Evolutionary conservation across 148 eudicot genomes (phyloP), one percentile per base, ranked within the genome.

Genomic region (Cornus controversa): DNA sequence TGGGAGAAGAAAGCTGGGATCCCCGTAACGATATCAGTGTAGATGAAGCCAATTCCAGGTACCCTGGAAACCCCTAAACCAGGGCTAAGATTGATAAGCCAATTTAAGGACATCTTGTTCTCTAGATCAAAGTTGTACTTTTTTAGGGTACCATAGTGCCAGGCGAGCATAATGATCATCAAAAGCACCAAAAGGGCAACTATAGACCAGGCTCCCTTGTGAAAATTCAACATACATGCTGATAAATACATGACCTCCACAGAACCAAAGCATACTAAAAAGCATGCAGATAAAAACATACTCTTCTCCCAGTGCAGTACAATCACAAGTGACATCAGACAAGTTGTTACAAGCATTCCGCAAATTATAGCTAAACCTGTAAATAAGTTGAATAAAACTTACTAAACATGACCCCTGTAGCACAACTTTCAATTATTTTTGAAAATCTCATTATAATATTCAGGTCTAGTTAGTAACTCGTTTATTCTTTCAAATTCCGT

Each of bases 1-100:
- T 85, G 90, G 65, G 90, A 74, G 77, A 87, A 87, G 79, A 85
- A 85, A 74, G 88, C 88, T 4, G 90, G 90, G 66, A 87, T 85
- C 77, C 90, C 90, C 3, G 77, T 75, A 0, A 77, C 81, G 16
- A 87, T 64, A 54, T 87, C 86, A 0, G 86, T 85, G 78, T 85
- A 85, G 23, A 87, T 76, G 75, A 87, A 85, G 70, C 90, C 90
- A 13, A 87, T 87, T 24, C 90, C 90, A 6, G 86, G 83, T 29
- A 87, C 88, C 67, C 90, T 65, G 23, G 86, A 70, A 67, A 87
- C 81, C 27, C 86, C 90, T 42, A 85, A 79, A 34, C 82, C 85
- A 1, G 86, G 88, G 73, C 88, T 77, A 76, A 82, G 82, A 57
- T 85, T 85, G 2, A 84, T 83, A 0, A 87, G 84, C 90, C 90